Conservation (phyloP, 257 asterid species). For the Lycium barbarum region DNA sequence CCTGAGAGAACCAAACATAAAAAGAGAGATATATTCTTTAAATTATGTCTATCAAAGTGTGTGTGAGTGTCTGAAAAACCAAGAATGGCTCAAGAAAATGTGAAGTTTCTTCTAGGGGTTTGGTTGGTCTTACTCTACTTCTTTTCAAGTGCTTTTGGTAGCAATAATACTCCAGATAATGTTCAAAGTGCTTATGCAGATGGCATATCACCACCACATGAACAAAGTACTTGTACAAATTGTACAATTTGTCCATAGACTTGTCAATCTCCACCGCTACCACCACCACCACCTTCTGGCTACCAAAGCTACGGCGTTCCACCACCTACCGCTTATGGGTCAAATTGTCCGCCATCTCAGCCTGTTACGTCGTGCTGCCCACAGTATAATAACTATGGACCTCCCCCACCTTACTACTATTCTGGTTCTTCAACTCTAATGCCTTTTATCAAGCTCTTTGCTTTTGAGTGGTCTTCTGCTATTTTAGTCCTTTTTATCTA, state of each 20-base stretch:
- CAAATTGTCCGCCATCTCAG: constrained; percentile 42
- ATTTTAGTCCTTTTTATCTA: constrained; percentile 16
- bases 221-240: constrained; percentile 31
- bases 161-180: constrained; percentile 16
- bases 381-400: constrained; percentile 26
- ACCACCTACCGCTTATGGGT: constrained; percentile 34
- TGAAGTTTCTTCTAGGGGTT: constrained; percentile 24
- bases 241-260: constrained; percentile 42
- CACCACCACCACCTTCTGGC: constrained; percentile 29
- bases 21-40: neutral
- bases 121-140: constrained; percentile 27
- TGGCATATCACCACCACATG: constrained; percentile 36
- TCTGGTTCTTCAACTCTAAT: constrained; percentile 30
- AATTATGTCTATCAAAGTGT: neutral
- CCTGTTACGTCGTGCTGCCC: constrained; percentile 39
- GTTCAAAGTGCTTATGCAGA: constrained; percentile 22
- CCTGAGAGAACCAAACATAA: neutral
- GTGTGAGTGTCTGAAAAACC: neutral
- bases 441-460: constrained; percentile 4
- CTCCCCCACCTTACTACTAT: constrained; percentile 39
- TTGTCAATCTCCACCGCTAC: constrained; percentile 31
- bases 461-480: constrained; percentile 30
- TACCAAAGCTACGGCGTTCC: constrained; percentile 27
- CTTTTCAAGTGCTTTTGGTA: neutral
- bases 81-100: constrained; percentile 35